A percentile compares a stretch with the other conserved stretches of the same genome.
phyloP scores from a whole-genome alignment of 2,329 filamentous ascomycete species.

The Bipolaris oryzae region DNA sequence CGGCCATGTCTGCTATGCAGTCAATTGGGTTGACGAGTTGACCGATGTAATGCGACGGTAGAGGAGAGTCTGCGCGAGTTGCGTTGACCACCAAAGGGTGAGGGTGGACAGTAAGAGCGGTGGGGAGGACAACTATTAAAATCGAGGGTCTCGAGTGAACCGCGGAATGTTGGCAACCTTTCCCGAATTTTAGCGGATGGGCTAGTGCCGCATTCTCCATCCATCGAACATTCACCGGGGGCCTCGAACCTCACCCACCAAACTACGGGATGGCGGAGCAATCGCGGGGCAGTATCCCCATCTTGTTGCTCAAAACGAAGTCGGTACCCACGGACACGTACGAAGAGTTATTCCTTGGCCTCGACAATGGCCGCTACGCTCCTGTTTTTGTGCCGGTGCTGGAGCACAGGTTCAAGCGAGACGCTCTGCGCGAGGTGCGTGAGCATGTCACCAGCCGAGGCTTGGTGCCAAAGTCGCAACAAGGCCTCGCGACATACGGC shows the following conservation, averaged over 20 bases:
- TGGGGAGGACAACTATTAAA: slow-evolving; percentile 32
- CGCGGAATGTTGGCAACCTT: slow-evolving; percentile 28
- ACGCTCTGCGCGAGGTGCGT: slow-evolving; percentile 62
- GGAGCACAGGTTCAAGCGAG: slow-evolving; percentile 69
- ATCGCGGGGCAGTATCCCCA: slow-evolving; percentile 51
- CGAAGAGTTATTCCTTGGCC: slow-evolving; percentile 66
- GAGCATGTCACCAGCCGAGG: slow-evolving; percentile 56
- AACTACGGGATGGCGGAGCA: slow-evolving; percentile 31
- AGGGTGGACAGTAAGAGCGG: slow-evolving; percentile 5
- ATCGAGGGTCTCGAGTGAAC: slow-evolving; percentile 28
- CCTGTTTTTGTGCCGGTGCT: slow-evolving; percentile 78
- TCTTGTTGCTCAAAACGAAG: slow-evolving; percentile 79
- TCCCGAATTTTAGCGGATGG: slow-evolving; percentile 26
- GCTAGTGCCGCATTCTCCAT: slow-evolving; percentile 17
- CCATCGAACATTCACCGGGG: slow-evolving; percentile 2
- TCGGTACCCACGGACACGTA: slow-evolving; percentile 75
- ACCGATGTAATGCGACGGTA: slow-evolving; percentile 21
- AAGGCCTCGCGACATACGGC: slow-evolving; percentile 60
- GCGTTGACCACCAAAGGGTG: slow-evolving; percentile 13
- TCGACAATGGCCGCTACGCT: slow-evolving; percentile 58
- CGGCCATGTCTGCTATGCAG: slow-evolving; percentile 38
- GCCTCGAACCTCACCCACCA: slow-evolving; percentile 17
- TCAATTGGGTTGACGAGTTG: slow-evolving; percentile 27
- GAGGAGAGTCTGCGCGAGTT: slow-evolving; percentile 9
- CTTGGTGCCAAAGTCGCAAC: slow-evolving; percentile 37